Evolutionary conservation across 495 filamentous ascomycete genomes (phyloP), one percentile per base, ranked within the genome.

Genomic region (Geoglossum glabrum): DNA sequence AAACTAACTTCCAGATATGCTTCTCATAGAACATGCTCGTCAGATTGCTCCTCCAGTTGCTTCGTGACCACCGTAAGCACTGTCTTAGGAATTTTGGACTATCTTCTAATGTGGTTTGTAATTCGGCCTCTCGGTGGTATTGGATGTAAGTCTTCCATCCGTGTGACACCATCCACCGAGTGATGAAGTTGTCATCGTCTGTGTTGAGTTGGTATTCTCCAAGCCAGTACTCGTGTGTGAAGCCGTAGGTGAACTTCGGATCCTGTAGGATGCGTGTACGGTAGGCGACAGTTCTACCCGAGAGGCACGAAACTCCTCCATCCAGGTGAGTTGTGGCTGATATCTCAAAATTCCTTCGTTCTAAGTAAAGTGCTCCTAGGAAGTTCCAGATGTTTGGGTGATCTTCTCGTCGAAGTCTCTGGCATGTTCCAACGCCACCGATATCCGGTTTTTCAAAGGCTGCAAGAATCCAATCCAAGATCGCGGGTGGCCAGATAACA

Each of bases 331-430:
- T 85, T 33, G 86, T 90, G 13, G 87, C 85, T 47, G 85, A 86
- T 66, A 87, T 90, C 67, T 94, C 87, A 65, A 90, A 94, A 65
- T 90, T 92, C 49, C 87, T 76, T 34, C 87, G 75, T 64, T 89
- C 83, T 52, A 94, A 80, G 65, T 94, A 94, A 34, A 82, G 72
- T 27, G 85, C 84, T 1, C 85, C 86, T n/a, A 94, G 74, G 69
- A 82, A 94, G 62, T 83, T 82, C 78, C 77, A 92, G 50, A 81
- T 65, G 38, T 75, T 78, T 10, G 77, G 81, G 10, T 69, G 64
- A 58, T 70, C 71, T 34, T 80, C 72, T 47, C 86, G 79, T 61
- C 81, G 82, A 58, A 92, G 76, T 50, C 85, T 72, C 69, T 94
- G 87, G 63, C 82, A 87, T 31, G 87, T 86, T 3, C 86, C 86